A percentile compares a stretch with the other conserved stretches of the same genome.
Conservation (phyloP, 179 eudicot species). For the Drosera spatulata region DNA sequence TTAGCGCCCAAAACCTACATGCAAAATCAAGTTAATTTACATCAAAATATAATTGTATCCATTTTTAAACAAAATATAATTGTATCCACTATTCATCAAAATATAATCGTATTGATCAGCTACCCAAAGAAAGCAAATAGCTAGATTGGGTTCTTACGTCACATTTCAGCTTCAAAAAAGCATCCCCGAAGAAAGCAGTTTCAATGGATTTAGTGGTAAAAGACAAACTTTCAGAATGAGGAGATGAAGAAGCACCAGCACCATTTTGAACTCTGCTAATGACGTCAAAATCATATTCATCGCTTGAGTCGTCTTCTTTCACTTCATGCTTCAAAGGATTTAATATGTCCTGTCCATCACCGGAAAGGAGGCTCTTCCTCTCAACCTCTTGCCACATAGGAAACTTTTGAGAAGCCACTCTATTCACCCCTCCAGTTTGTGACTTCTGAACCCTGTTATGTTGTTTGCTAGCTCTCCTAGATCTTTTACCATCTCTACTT, state of each 20-base stretch:
- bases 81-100: no score
- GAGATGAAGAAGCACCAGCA: slow-evolving; percentile 65
- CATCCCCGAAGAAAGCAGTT: slow-evolving; percentile 37
- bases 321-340: slow-evolving; percentile 29
- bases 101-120: slow-evolving; percentile 3
- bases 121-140: slow-evolving; percentile 6
- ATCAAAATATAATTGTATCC: not conserved
- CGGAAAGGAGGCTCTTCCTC: slow-evolving; percentile 64
- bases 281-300: slow-evolving; percentile 65
- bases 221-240: slow-evolving; percentile 35
- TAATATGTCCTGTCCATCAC: slow-evolving; percentile 64
- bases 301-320: slow-evolving; percentile 67
- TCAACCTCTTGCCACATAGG: slow-evolving; percentile 85
- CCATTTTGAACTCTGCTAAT: slow-evolving; percentile 61
- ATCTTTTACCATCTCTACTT: slow-evolving; percentile 41
- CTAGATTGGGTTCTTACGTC: slow-evolving; percentile 45
- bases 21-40: slow-evolving; percentile 11
- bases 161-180: slow-evolving; percentile 89
- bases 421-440: slow-evolving; percentile 48
- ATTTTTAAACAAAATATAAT: not conserved
- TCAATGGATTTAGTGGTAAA: slow-evolving; percentile 33
- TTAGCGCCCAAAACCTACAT: slow-evolving; percentile 89
- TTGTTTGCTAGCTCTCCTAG: slow-evolving; percentile 32
- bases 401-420: slow-evolving; percentile 38
- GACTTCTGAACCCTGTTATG: slow-evolving; percentile 30